These are phyloP conservation scores for Capsella bursapastoris DNA, from an alignment of 345 rosid species.

Conservation along the genomic window DNA sequence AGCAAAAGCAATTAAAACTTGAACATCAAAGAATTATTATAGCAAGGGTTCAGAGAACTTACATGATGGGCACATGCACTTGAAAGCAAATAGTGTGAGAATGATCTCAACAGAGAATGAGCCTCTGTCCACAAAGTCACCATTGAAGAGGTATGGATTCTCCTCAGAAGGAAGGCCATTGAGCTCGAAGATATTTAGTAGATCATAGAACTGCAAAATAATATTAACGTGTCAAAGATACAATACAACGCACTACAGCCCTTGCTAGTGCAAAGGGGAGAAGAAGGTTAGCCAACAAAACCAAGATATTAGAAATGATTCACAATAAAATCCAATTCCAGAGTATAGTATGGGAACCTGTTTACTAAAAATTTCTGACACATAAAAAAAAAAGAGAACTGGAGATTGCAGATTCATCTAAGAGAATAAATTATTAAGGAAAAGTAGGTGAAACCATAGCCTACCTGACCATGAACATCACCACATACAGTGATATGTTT, in stretches of 20 bases:
- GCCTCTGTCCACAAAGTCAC: slow-evolving; percentile 98
- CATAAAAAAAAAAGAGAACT: neutral
- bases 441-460: slow-evolving; percentile 1
- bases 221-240: slow-evolving; percentile 31
- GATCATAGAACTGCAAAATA: slow-evolving; percentile 86
- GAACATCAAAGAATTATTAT: slow-evolving; percentile 10
- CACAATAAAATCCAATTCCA: neutral
- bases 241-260: slow-evolving; percentile 13
- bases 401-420: neutral
- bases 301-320: slow-evolving; percentile 22
- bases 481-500: slow-evolving; percentile 91
- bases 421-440: neutral
- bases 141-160: slow-evolving; percentile 95
- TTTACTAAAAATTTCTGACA: neutral
- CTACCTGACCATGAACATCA: slow-evolving; percentile 99
- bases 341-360: neutral
- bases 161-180: slow-evolving; percentile 97
- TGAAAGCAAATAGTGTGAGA: slow-evolving; percentile 91
- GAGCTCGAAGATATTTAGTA: slow-evolving; percentile 88
- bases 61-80: slow-evolving; percentile 97
- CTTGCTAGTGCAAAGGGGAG: neutral
- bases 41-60: slow-evolving; percentile 23
- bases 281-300: neutral
- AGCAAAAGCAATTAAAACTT: slow-evolving; percentile 18
- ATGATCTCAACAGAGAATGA: slow-evolving; percentile 94